Conservation (phyloP, 2,329 filamentous ascomycete species). For the Teratosphaeria viscida region DNA sequence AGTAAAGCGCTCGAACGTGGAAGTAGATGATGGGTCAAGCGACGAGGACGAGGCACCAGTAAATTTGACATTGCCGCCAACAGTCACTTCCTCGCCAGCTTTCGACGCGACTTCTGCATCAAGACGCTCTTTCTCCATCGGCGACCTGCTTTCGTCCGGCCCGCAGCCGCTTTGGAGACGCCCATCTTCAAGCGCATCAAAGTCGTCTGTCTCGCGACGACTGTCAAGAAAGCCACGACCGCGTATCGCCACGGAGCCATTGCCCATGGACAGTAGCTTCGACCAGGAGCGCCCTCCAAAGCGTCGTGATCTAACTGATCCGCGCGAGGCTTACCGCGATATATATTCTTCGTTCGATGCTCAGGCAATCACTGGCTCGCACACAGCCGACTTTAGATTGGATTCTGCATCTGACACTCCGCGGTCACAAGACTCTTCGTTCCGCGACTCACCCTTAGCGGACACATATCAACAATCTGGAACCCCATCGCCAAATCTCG, state of each 20-base stretch:
- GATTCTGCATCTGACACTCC: conserved; percentile 12
- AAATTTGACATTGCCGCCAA: conserved; percentile 13
- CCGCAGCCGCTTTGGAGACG: conserved; percentile 29
- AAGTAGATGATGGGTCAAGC: conserved; percentile 17
- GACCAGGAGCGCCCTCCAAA: conserved; percentile 26
- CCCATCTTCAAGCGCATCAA: conserved; percentile 27
- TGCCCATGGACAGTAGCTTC: conserved; percentile 29
- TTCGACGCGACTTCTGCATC: conserved; percentile 23
- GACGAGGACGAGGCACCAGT: conserved; percentile 7
- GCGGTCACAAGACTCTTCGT: conserved; percentile 7
- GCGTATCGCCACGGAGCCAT: conserved; percentile 20
- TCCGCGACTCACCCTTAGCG: conserved; percentile 5
- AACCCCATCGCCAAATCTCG: conserved; percentile 6
- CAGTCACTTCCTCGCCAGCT: conserved; percentile 12
- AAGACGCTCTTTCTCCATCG: conserved; percentile 42
- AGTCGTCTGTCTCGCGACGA: conserved; percentile 13
- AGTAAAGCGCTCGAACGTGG: conserved; percentile 10
- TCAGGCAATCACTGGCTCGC: conserved; percentile 4
- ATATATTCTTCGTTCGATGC: conserved; percentile 17
- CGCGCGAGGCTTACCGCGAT: conserved; percentile 12
- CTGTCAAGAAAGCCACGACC: conserved; percentile 16
- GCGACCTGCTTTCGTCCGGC: conserved; percentile 31
- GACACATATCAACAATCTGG: conserved; percentile 6
- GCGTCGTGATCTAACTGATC: conserved; percentile 27
- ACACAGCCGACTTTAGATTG: conserved; percentile 14